Base-by-base conservation (phyloP, 1,284 basidiomycete species). In the Tilletiopsis washingtonensis region DNA sequence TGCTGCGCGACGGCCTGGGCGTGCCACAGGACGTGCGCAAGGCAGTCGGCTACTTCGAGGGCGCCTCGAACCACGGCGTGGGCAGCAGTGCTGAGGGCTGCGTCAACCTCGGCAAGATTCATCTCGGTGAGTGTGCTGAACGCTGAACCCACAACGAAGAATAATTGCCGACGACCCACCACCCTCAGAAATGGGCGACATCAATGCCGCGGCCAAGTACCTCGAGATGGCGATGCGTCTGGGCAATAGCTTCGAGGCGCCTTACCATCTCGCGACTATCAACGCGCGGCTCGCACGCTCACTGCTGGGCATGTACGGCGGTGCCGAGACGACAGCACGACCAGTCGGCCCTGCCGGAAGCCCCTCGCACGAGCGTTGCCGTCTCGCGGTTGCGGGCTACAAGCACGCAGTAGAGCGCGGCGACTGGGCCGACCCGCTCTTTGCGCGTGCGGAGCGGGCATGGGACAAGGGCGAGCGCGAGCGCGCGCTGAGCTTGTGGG, bases 1-100 rank as follows among this genome's bases (percentile, higher is more conserved):
- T 98, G 59, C 85, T 84, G 75, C 80, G 91, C 40, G 91, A 98
- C 67, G 93, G 89, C 0, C 76, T 94, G 15, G 86, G 91, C 56
- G 70, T 82, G n/a, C 79, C 79, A 68, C 49, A 36, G 14, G 65
- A 77, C 44, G 32, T 71, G 7, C 65, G 63, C 7, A 84, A 81
- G 69, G 86, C 89, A 0, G 59, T 82, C 26, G 62, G 64, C 15
- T 79, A 85, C 71, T 96, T 97, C 69, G 78, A 78, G 38, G 78
- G 79, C n/a, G 91, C 93, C 0, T 88, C 91, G 1, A 81, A 80
- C 15, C 82, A 84, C 60, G 89, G 91, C 59, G 78, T 90, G 5
- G 50, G 36, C 11, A 44, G 45, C 19, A 60, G 58, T 45, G 84
- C 89, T 0, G 93, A 97, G 64, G 91, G 89, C 0, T 83, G 90